Percentiles rank a stretch among this genome's conserved stretches.
phyloP scores from a whole-genome alignment of 1,284 basidiomycete species.

The Cryptococcus sp. region DNA sequence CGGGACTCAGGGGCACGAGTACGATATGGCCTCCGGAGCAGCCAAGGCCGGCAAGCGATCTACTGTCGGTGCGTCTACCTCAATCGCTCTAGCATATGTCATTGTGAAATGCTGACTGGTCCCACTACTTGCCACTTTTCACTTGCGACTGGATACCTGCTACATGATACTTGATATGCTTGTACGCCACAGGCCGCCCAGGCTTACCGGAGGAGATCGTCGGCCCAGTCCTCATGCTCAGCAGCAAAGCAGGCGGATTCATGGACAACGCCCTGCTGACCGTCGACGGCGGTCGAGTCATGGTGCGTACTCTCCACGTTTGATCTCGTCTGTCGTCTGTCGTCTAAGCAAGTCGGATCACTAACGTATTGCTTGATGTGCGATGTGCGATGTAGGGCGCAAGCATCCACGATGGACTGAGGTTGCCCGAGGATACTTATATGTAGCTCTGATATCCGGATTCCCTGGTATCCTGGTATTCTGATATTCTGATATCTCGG shows the following conservation, averaged over 20 bases:
- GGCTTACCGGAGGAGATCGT: constrained; percentile 50
- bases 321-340: background rate
- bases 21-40: constrained; percentile 26
- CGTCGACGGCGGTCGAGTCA: constrained; percentile 49
- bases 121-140: background rate
- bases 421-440: constrained; percentile 34
- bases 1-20: constrained; percentile 17
- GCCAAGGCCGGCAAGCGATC: constrained; percentile 34
- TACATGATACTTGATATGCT: background rate
- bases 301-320: constrained; percentile 28
- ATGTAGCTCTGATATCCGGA: background rate
- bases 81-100: no score
- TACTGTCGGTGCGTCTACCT: constrained; percentile 32
- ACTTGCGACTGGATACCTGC: background rate
- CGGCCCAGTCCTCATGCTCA: constrained; percentile 47
- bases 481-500: no score
- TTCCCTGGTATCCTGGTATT: no score
- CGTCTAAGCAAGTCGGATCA: background rate
- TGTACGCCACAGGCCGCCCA: constrained; percentile 33
- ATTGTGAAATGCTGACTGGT: no score
- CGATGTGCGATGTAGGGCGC: constrained; percentile 19
- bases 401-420: constrained; percentile 39
- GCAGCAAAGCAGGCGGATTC: constrained; percentile 44
- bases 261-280: constrained; percentile 46
- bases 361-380: background rate